These are phyloP conservation scores for Xerocomellus amylosporus DNA, from an alignment of 768 basidiomycete species.

Conservation along the genomic window DNA sequence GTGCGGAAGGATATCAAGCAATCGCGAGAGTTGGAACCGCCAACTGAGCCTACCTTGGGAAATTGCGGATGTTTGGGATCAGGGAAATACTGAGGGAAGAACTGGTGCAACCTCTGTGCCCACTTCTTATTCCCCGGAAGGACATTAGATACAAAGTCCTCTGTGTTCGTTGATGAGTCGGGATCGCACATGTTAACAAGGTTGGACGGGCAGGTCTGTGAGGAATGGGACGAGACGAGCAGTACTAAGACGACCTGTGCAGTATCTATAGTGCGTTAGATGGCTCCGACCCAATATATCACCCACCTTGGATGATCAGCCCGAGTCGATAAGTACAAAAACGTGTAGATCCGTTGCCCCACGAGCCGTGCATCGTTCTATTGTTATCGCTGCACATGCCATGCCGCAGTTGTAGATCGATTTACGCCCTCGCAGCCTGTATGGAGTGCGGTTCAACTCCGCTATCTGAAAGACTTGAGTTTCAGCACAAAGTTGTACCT, in stretches of 20 bases:
- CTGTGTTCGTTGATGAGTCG: not conserved
- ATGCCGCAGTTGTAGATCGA: not conserved
- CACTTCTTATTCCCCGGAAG: slow-evolving; percentile 16
- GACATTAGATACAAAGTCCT: not conserved
- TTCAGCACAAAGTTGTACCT: not conserved
- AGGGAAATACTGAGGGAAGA: slow-evolving; percentile 24
- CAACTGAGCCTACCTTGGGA: slow-evolving; percentile 19
- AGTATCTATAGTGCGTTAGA: not conserved
- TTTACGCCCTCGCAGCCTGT: not conserved
- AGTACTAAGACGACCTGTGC: not conserved
- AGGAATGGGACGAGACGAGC: not conserved
- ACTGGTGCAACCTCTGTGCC: slow-evolving; percentile 22
- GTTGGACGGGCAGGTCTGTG: not conserved
- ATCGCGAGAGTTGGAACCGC: not conserved
- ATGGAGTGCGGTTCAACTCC: not conserved
- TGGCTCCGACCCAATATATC: not conserved
- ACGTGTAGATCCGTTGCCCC: not conserved
- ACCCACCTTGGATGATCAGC: not conserved
- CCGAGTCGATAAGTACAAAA: not conserved
- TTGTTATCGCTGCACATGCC: not conserved
- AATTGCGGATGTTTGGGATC: slow-evolving; percentile 3
- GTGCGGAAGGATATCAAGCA: not conserved
- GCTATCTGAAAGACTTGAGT: not conserved
- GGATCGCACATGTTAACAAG: not conserved
- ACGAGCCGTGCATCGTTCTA: not conserved